Evolutionary conservation across 768 basidiomycete species (phyloP), one percentile per base, ranked within the genome.

Genomic region (Tephrocybe sp.): DNA sequence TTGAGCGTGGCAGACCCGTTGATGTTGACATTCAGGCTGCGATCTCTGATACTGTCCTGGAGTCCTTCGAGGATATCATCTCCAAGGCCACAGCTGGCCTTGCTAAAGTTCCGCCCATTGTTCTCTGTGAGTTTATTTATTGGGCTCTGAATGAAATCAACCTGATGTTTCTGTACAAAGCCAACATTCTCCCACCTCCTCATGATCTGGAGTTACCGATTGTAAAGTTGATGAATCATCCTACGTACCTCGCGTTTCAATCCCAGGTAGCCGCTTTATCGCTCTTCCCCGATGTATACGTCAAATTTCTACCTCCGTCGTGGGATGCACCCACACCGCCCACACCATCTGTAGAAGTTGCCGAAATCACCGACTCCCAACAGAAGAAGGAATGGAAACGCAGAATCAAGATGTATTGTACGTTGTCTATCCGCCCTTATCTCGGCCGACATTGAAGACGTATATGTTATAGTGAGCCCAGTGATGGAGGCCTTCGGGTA

Each of bases 401-500:
- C 44, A 73, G 87, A 49, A 80, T 92, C 67, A 92, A 87, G 73
- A 87, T 92, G 80, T 92, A 89, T 69, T 71, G 90, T 92, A 60
- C 71, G 89, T 83, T 32, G 30, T 42, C 28, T 52, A 11, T 35
- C 16, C 31, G 36, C 51, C 44, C 31, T 34, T 37, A 30, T 27
- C 40, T n/a, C 4, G 32, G 19, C 31, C 35, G 52, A 48, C 22
- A 26, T 27, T 53, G 31, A 55, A 21, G 25, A 25, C 19, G 47
- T 51, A n/a, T 57, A 24, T 55, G 5, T n/a, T 40, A 28, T 51
- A 93, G 90, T 92, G 56, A 86, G 83, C 7, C 91, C 88, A 13
- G 85, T 86, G 30, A 69, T 92, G 53, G 91, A 93, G 64, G 91
- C 91, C 2, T 92, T 92, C 63, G 91, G 91, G 6, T 89, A 81